Conservation (phyloP, 2,329 filamentous ascomycete species). For the Xylaria sp. region DNA sequence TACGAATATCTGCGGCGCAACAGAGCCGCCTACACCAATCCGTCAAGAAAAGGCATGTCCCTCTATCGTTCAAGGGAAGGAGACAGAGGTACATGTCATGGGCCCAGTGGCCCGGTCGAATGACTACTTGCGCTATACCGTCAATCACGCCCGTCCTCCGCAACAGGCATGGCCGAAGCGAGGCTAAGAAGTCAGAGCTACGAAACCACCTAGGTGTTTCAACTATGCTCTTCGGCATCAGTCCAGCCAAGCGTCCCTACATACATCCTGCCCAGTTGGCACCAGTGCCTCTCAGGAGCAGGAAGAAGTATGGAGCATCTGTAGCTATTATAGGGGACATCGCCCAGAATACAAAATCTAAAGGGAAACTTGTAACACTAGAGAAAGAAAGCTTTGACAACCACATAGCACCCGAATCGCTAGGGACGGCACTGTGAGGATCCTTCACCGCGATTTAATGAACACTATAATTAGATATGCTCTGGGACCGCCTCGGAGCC, state of each 20-base stretch:
- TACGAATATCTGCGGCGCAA: constrained; percentile 3
- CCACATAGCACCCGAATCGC: neutral
- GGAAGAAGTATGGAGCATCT: neutral
- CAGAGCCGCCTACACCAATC: neutral
- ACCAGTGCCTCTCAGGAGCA: neutral
- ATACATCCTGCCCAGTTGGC: neutral
- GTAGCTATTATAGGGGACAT: constrained; percentile 9
- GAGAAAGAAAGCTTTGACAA: neutral
- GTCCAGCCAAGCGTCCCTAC: neutral
- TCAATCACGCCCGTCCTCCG: neutral
- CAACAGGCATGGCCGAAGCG: neutral
- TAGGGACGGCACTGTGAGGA: neutral
- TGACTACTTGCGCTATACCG: neutral
- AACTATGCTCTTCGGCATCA: neutral
- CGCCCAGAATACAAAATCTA: neutral
- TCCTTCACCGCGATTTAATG: neutral
- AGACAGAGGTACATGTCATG: neutral
- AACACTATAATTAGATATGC: neutral
- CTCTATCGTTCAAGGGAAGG: neutral
- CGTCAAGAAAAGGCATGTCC: neutral
- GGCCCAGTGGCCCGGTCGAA: neutral
- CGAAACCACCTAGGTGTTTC: neutral
- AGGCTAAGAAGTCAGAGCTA: neutral
- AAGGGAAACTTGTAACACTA: neutral
- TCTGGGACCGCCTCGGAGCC: neutral